A percentile compares a stretch with the other conserved stretches of the same genome.
Evolutionary conservation across 306 rosid genomes (phyloP).

Genomic region (Prinsepia uniflora): DNA sequence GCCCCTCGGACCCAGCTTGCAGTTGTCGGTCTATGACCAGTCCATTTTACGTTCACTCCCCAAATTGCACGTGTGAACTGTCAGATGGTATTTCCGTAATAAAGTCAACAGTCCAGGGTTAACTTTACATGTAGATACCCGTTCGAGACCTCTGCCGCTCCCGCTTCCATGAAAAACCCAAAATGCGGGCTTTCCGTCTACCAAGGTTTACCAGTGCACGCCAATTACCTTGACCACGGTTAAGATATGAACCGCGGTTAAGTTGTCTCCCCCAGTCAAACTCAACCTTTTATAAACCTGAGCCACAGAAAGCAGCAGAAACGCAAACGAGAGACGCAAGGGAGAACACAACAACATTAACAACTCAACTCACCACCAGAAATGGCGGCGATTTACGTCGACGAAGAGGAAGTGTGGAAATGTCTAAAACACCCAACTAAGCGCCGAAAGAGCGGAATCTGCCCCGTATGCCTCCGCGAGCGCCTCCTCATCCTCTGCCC

Average conservation of each 20-base stretch:
- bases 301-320: constrained; percentile 21
- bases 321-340: not conserved
- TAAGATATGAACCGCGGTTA: constrained; percentile 46
- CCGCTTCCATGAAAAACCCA: constrained; percentile 11
- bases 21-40: constrained; percentile 28
- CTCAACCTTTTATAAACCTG: constrained; percentile 42
- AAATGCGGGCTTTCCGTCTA: constrained; percentile 40
- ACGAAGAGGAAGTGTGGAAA: constrained; percentile 87
- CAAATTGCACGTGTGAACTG: constrained; percentile 18
- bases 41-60: not conserved
- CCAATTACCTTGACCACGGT: not conserved
- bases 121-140: not conserved
- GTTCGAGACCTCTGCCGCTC: not conserved
- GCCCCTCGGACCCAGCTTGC: not conserved
- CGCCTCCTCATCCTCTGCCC: constrained; percentile 81
- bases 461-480: constrained; percentile 82
- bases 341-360: no score
- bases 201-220: constrained; percentile 23
- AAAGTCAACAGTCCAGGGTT: not conserved
- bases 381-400: constrained; percentile 70
- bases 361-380: not conserved
- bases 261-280: constrained; percentile 35
- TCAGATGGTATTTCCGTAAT: not conserved
- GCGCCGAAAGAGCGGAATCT: constrained; percentile 73
- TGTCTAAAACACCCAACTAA: constrained; percentile 80